phyloP scores from a whole-genome alignment of 768 basidiomycete species.

The Filobasidium wieringae region DNA sequence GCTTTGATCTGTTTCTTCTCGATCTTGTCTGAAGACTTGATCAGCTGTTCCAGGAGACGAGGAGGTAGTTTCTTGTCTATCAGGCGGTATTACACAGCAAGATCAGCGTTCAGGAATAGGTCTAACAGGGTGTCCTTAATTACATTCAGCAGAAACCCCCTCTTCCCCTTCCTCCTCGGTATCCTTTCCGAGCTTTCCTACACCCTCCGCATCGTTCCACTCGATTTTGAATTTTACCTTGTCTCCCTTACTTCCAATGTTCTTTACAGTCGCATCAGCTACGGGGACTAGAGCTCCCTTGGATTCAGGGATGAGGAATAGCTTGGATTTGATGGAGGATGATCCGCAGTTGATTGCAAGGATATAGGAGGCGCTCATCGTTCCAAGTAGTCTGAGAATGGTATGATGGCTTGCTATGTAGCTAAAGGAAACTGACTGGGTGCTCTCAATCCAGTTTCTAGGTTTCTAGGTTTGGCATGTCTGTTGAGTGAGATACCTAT shows the following conservation, averaged over 20 bases:
- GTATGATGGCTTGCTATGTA: too few relatives aligned
- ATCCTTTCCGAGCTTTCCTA: conserved; percentile 17
- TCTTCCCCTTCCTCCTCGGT: conserved; percentile 28
- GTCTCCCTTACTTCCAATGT: conserved; percentile 35
- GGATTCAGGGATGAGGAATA: conserved; percentile 43
- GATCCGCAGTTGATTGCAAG: conserved; percentile 70
- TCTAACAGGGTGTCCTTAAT: not conserved
- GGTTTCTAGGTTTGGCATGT: too few relatives aligned
- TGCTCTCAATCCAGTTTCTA: too few relatives aligned
- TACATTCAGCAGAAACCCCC: conserved; percentile 32
- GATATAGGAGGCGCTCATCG: conserved; percentile 37
- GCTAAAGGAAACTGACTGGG: too few relatives aligned
- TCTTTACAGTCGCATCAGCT: conserved; percentile 23
- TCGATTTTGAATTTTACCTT: conserved; percentile 40
- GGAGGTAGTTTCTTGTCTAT: conserved; percentile 33
- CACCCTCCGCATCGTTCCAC: conserved; percentile 19
- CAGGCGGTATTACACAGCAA: not conserved
- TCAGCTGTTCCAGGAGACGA: conserved; percentile 25
- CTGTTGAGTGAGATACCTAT: too few relatives aligned
- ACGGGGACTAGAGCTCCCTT: conserved; percentile 19
- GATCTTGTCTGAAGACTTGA: conserved; percentile 13
- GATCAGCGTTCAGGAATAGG: not conserved
- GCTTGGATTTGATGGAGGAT: conserved; percentile 71
- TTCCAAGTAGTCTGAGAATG: too few relatives aligned
- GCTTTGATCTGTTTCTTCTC: conserved; percentile 38